phyloP scores from a whole-genome alignment of 2,329 filamentous ascomycete species.

The Aaosphaeria pasadenensis region DNA sequence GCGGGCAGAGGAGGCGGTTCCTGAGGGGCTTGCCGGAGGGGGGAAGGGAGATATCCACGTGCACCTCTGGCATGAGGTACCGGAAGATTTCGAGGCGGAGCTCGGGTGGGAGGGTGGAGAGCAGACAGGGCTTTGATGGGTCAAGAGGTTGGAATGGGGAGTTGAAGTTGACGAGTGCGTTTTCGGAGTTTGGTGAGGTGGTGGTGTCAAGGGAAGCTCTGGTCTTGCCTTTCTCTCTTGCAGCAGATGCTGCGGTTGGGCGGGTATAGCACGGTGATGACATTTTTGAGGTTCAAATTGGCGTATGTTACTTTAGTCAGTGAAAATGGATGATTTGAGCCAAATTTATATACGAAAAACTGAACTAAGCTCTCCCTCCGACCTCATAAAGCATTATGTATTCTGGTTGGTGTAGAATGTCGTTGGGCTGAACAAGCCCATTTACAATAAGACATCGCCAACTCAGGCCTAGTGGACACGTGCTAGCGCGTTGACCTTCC shows the following conservation, averaged over 20 bases:
- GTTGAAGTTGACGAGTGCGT: not conserved
- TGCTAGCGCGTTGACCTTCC: not conserved
- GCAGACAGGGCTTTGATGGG: conserved; percentile 9
- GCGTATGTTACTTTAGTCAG: too few relatives aligned
- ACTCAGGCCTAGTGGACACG: not conserved
- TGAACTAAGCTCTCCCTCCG: too few relatives aligned
- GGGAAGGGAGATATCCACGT: not conserved
- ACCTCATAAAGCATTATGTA: too few relatives aligned
- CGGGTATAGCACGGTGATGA: not conserved
- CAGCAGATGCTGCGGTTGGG: not conserved
- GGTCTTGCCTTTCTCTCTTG: not conserved
- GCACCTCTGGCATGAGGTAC: conserved; percentile 5
- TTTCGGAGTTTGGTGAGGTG: not conserved
- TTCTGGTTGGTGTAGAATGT: too few relatives aligned
- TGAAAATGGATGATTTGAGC: too few relatives aligned
- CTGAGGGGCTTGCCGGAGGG: not conserved
- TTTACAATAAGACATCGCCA: too few relatives aligned
- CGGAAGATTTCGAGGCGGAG: conserved; percentile 16
- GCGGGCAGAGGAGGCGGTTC: conserved; percentile 5
- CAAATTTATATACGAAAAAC: too few relatives aligned
- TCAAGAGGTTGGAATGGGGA: conserved; percentile 4
- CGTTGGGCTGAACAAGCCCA: too few relatives aligned
- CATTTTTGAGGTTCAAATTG: too few relatives aligned
- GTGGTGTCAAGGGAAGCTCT: not conserved
- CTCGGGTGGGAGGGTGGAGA: conserved; percentile 20